Evolutionary conservation across 768 basidiomycete genomes (phyloP), one percentile per base, ranked within the genome.

Genomic region (Trametes maxima): DNA sequence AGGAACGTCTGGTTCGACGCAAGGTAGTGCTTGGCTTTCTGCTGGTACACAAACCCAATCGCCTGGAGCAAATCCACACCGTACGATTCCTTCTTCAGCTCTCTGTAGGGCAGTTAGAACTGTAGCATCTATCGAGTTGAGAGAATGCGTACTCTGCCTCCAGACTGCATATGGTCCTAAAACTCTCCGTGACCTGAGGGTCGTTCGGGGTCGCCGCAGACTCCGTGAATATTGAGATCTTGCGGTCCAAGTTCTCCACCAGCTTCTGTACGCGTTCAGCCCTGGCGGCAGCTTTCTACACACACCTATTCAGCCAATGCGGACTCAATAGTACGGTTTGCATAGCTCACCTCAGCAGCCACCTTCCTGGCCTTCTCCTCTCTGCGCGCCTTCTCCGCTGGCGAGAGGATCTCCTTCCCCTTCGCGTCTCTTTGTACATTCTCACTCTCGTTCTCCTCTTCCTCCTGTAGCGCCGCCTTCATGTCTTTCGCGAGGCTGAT

Each of bases 401-500:
- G 75, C 17, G 69, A 71, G 21, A 79, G 47, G 22, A 78, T 71
- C 48, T 75, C 74, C 17, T 69, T 65, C 5, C 82, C 84, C 62
- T 81, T 83, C 28, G 79, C 80, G 68, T 85, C 89, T 1, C 80
- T 77, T 56, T 68, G 74, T 55, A 78, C 78, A 16, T 70, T 69
- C 60, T 77, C 75, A 60, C 75, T 76, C 28, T 63, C 69, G 44
- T 72, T 74, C n/a, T 71, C 74, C 19, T 76, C 80, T 58, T 86
- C 87, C 70, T 95, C 93, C 69, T 95, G 94, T 69, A 95, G 74
- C 4, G 92, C 94, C 2, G 88, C 82, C 78, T 96, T 96, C 94
- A 96, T 95, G 68, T 96, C 94, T 67, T 84, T 81, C 33, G 92
- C 94, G 55, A 96, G 77, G 62, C 90, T 91, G 67, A 95, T 94